These are phyloP conservation scores for Quercus lobata DNA, from an alignment of 331 rosid species.

Conservation along the genomic window DNA sequence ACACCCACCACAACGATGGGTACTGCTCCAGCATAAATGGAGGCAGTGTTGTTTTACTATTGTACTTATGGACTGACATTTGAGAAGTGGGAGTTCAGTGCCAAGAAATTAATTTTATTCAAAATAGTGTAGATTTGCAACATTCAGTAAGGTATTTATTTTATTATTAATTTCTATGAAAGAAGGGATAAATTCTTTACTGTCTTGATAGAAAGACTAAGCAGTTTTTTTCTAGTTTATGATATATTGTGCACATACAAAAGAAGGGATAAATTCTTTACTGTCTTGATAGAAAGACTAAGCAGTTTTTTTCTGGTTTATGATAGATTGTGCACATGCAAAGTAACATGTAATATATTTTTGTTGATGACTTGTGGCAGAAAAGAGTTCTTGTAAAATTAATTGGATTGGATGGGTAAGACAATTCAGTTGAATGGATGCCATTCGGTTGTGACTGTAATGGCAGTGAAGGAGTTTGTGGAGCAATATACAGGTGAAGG, in stretches of 20 bases:
- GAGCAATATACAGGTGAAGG: constrained; percentile 56
- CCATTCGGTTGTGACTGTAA: constrained; percentile 29
- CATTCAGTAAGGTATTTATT: not conserved
- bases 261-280: not conserved
- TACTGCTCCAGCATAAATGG: too few species aligned
- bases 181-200: too few species aligned
- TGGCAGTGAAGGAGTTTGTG: constrained; percentile 30
- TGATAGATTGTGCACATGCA: not conserved
- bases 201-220: too few species aligned
- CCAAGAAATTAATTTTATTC: not conserved
- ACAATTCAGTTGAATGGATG: constrained; percentile 49
- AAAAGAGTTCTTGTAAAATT: not conserved
- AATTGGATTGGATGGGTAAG: constrained; percentile 34
- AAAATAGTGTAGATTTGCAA: not conserved
- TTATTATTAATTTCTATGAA: not conserved
- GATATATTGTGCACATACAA: too few species aligned
- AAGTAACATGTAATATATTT: not conserved
- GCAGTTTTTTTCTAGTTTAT: too few species aligned
- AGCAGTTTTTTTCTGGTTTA: not conserved
- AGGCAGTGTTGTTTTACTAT: too few species aligned
- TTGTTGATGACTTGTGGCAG: not conserved
- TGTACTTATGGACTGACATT: too few species aligned
- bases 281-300: not conserved
- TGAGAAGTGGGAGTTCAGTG: not conserved
- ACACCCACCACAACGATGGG: too few species aligned